These are phyloP conservation scores for Mycoemilia scoparia DNA, from an alignment of 192 early-diverging fungal species.

Conservation along the genomic window DNA sequence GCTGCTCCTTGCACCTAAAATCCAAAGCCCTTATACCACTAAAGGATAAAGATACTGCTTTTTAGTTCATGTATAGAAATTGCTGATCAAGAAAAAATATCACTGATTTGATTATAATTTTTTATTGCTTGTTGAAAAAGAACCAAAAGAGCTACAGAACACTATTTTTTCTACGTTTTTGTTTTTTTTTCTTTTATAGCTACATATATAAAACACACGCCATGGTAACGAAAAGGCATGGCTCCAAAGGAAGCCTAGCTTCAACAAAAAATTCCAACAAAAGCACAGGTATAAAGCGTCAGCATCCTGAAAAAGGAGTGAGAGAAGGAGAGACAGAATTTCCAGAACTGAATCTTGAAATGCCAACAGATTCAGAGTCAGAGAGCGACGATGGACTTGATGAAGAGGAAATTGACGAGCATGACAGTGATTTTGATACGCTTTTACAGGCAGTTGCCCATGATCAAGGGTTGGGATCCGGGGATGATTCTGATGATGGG, in stretches of 20 bases:
- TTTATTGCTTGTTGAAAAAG: no score
- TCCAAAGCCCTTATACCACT: no score
- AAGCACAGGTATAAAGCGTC: constrained; percentile 10
- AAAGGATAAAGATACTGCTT: no score
- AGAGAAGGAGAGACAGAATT: constrained; percentile 8
- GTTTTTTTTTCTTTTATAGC: background rate
- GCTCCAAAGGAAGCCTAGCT: no score
- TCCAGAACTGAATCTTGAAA: constrained; percentile 9
- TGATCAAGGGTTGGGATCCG: constrained; percentile 23
- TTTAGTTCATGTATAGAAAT: no score
- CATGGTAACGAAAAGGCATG: no score
- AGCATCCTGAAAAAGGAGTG: no score
- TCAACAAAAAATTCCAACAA: constrained; percentile 10
- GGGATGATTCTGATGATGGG: constrained; percentile 31
- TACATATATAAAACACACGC: no score
- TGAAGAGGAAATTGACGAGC: constrained; percentile 10
- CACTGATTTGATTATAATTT: no score
- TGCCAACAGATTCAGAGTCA: constrained; percentile 14
- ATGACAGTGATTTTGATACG: constrained; percentile 23
- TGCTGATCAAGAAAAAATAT: no score
- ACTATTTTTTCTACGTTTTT: background rate
- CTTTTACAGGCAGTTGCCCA: constrained; percentile 13
- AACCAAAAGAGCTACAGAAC: no score
- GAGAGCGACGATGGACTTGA: constrained; percentile 4
- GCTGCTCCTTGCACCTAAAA: no score